Evolutionary conservation across 495 filamentous ascomycete genomes (phyloP), one percentile per base, ranked within the genome.

Genomic region (Articulospora tetracladia): DNA sequence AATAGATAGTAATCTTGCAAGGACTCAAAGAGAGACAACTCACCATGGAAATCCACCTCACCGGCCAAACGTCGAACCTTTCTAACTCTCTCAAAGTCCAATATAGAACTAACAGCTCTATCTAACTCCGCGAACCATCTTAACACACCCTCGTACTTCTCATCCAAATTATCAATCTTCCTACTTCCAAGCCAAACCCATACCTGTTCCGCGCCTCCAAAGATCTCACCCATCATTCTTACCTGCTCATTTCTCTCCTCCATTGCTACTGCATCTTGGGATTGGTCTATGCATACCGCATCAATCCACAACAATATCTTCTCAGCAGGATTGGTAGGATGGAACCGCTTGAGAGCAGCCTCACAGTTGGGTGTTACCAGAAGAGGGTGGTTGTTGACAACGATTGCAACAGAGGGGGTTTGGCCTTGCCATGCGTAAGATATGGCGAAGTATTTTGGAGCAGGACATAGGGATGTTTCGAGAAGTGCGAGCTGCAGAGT

Each of bases 221-320:
- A 52, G 24, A 52, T 24, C 66, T 64, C 53, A 66, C 65, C 53
- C 61, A 71, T 55, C 69, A 67, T 49, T 68, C 64, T 28, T 74
- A 51, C 25, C 62, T 63, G 27, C 69, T 61, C 20, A 66, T 69
- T 44, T 75, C 46, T 75, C 75, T 80, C 53, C 3, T 15, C 11
- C 10, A 36, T 19, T n/a, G n/a, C n/a, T n/a, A n/a, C n/a, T 55
- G 15, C 7, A 22, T 10, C 48, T 52, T 10, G 20, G 15, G 17
- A 12, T 52, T 52, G 48, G 22, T 52, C 27, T 19, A 52, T 52
- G 24, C 48, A 52, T 8, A 52, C 27, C 7, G 20, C 48, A 25
- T 52, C 48, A 24, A 52, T 52, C 48, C 48, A 52, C 7, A 52
- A 27, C 6, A 52, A 17, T 22, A 52, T 52, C n/a, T 2, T 24